phyloP scores from a whole-genome alignment of 805 yeast species.

The Sungouiella thailandica region DNA sequence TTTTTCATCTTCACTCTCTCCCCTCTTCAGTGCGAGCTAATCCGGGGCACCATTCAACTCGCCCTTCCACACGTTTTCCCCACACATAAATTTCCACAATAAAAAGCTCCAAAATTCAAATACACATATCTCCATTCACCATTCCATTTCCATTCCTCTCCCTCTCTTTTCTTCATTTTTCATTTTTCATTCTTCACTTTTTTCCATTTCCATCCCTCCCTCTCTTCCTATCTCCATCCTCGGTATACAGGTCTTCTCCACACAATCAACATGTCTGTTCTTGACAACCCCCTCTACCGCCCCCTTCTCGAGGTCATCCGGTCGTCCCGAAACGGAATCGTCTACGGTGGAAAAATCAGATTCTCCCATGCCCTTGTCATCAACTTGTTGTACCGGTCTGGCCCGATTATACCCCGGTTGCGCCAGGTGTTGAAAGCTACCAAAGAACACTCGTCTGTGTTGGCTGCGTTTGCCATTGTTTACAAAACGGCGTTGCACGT shows the following conservation, averaged over 20 bases:
- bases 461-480: conserved; percentile 52
- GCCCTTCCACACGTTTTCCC: too few relatives aligned
- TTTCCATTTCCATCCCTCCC: too few relatives aligned
- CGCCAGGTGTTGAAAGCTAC: conserved; percentile 48
- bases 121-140: too few relatives aligned
- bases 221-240: too few relatives aligned
- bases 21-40: too few relatives aligned
- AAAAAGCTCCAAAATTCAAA: too few relatives aligned
- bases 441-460: conserved; percentile 47
- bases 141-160: too few relatives aligned
- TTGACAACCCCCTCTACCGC: conserved; percentile 20
- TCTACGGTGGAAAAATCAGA: conserved; percentile 58
- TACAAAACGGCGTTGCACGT: conserved; percentile 40
- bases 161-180: too few relatives aligned
- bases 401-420: conserved; percentile 43
- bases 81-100: too few relatives aligned
- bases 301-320: conserved; percentile 31
- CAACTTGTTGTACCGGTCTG: conserved; percentile 50
- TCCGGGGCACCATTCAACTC: too few relatives aligned
- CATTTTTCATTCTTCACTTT: too few relatives aligned
- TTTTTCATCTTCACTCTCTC: too few relatives aligned
- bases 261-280: conserved; percentile 12
- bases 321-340: conserved; percentile 44
- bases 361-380: conserved; percentile 64
- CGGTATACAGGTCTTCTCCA: conserved; percentile 3